Evolutionary conservation across 306 rosid genomes (phyloP), one percentile per base, ranked within the genome.

Genomic region (Acacia melanoxylon): DNA sequence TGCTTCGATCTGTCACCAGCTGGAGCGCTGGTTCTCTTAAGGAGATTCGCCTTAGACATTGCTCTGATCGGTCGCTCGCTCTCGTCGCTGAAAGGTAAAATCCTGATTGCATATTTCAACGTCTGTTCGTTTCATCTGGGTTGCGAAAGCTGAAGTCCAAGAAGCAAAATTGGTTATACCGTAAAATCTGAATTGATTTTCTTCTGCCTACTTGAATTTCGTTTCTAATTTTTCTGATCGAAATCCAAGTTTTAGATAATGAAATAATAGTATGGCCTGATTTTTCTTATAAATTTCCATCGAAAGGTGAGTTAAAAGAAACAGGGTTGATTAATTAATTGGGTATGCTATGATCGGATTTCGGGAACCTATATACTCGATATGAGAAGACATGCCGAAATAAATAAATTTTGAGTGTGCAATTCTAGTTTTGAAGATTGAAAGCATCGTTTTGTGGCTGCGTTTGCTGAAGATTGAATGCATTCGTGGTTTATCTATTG

Each of bases 21-120:
- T 95, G 93, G 93, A 86, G 89, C 81, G 70, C 81, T 11, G 76
- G 83, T 35, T 90, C 85, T 79, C 88, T 91, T 66, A 68, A 84
- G n/a, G 52, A 85, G 83, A 91, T 93, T 68, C 93, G 94, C 70
- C 71, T 87, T 81, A 85, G 89, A 27, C 96, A 91, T 88, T 91
- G 99, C 83, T 89, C 98, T 19, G 89, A 93, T 87, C 86, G 49
- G 0, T 85, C 97, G 11, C 93, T 95, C 71, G 8, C 77, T 24
- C 67, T 84, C 6, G 98, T 83, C 67, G 91, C 98, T n/a, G 81
- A 87, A 82, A 88, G 98, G 98, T 95, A 31, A 19, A 20, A 51
- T 20, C 78, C 63, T 73, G 56, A 40, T 54, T 41, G 1, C 42
- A 10, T 31, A 56, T 58, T 78, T 58, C 52, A 76, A 62, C 52